Conservation (phyloP, 371 early-diverging fungal genomes). For the Lichtheimia corymbifera region DNA sequence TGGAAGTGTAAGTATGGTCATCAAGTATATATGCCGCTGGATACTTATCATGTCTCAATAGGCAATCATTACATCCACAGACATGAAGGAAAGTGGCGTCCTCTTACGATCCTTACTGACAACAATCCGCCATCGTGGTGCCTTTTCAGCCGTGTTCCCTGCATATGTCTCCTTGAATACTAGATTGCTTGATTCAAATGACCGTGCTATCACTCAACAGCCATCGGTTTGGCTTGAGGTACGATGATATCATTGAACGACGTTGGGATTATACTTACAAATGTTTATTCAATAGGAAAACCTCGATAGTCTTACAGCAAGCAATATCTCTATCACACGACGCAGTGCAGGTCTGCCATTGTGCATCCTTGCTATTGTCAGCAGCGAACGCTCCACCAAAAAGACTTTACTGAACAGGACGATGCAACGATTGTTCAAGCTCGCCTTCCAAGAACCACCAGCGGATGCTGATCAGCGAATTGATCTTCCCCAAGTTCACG, state of each 20-base stretch:
- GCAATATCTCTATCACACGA: constrained; percentile 86
- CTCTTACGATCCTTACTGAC: constrained; percentile 64
- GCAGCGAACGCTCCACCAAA: constrained; percentile 67
- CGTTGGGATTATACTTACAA: neutral
- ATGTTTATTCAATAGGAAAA: constrained; percentile 29
- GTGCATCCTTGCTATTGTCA: constrained; percentile 84
- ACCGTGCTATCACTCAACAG: constrained; percentile 44
- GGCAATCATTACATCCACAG: constrained; percentile 7
- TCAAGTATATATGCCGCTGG: neutral
- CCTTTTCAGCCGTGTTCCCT: constrained; percentile 87
- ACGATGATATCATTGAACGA: constrained; percentile 9
- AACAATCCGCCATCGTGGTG: constrained; percentile 89
- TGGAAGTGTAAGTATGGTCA: constrained; percentile 9
- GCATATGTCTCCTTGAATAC: constrained; percentile 75
- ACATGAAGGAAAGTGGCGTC: constrained; percentile 56
- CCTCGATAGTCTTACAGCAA: constrained; percentile 53
- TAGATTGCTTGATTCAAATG: constrained; percentile 59
- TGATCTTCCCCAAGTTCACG: constrained; percentile 87
- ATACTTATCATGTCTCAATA: neutral
- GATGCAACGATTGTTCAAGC: constrained; percentile 66
- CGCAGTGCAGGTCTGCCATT: constrained; percentile 91
- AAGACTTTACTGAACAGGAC: constrained; percentile 65
- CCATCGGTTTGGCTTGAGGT: constrained; percentile 71
- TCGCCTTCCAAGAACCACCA: constrained; percentile 56
- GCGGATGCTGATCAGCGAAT: constrained; percentile 56